Conservation (phyloP, 768 basidiomycete species). For the Pleurotus ostreatus region DNA sequence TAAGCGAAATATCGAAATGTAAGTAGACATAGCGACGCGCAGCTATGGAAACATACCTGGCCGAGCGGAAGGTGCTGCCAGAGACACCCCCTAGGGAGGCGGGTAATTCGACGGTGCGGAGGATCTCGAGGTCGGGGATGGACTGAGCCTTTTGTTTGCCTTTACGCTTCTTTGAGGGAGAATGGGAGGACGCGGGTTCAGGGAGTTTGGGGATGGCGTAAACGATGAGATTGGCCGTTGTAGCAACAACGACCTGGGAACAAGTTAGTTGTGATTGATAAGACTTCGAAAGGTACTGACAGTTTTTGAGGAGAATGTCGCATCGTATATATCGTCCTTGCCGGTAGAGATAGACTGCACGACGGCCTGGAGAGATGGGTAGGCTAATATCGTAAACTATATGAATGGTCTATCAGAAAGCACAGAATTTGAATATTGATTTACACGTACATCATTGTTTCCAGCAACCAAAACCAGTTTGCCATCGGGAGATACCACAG, state of each 20-base stretch:
- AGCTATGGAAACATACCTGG: constrained; percentile 34
- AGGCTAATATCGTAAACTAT: constrained; percentile 64
- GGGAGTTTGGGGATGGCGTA: constrained; percentile 46
- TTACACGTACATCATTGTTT: constrained; percentile 54
- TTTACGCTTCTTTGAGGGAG: constrained; percentile 31
- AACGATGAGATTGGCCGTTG: constrained; percentile 59
- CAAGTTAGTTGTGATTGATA: neutral
- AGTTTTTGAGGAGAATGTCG: constrained; percentile 64
- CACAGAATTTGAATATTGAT: constrained; percentile 10
- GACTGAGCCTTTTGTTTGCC: constrained; percentile 37
- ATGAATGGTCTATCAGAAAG: constrained; percentile 3
- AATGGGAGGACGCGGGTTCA: constrained; percentile 12
- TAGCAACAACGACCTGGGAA: constrained; percentile 59
- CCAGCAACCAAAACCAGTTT: constrained; percentile 69
- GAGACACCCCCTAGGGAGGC: constrained; percentile 37
- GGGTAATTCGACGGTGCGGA: constrained; percentile 55
- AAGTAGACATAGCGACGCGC: neutral
- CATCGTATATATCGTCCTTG: constrained; percentile 80
- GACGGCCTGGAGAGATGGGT: constrained; percentile 50
- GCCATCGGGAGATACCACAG: constrained; percentile 70
- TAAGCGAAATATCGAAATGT: neutral
- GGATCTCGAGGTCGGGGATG: constrained; percentile 31
- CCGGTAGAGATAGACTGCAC: constrained; percentile 51
- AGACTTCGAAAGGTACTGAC: constrained; percentile 32
- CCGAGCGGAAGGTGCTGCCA: constrained; percentile 62